Percentiles rank a stretch among this genome's conserved stretches.
Conservation (phyloP, 495 filamentous ascomycete genomes). For the Neurospora sp. region DNA sequence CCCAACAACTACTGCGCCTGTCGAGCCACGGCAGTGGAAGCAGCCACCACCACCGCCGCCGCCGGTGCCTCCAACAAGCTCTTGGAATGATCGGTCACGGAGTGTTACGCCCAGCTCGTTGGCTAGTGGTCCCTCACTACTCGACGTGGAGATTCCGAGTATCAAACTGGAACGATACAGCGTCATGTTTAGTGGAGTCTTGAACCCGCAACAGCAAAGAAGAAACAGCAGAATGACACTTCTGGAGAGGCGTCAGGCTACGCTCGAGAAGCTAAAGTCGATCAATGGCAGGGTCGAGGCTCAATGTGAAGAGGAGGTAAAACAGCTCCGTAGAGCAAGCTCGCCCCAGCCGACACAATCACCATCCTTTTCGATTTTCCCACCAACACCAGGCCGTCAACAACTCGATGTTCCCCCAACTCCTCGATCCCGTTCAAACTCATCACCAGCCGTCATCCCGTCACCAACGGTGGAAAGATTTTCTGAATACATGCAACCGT, state of each 20-base stretch:
- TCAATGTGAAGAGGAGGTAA: conserved; percentile 22
- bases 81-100: background rate
- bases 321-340: conserved; percentile 38
- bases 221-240: conserved; percentile 27
- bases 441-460: conserved; percentile 40
- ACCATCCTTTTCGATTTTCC: conserved; percentile 56
- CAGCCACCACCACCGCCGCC: background rate
- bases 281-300: conserved; percentile 33
- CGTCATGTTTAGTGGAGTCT: conserved; percentile 80
- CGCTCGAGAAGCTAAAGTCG: conserved; percentile 50
- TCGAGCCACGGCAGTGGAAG: background rate
- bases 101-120: background rate
- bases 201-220: conserved; percentile 29
- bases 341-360: conserved; percentile 50
- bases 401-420: conserved; percentile 19
- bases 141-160: conserved; percentile 74
- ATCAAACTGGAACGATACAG: conserved; percentile 82
- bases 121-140: conserved; percentile 10
- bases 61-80: background rate
- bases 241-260: conserved; percentile 58
- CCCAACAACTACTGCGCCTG: background rate
- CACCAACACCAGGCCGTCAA: conserved; percentile 37
- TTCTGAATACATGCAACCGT: conserved; percentile 9
- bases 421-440: conserved; percentile 49
- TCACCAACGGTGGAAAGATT: conserved; percentile 31